Evolutionary conservation across 331 rosid species (phyloP), one percentile per base, ranked within the genome.

Genomic region (Erythrophleum ivorense): DNA sequence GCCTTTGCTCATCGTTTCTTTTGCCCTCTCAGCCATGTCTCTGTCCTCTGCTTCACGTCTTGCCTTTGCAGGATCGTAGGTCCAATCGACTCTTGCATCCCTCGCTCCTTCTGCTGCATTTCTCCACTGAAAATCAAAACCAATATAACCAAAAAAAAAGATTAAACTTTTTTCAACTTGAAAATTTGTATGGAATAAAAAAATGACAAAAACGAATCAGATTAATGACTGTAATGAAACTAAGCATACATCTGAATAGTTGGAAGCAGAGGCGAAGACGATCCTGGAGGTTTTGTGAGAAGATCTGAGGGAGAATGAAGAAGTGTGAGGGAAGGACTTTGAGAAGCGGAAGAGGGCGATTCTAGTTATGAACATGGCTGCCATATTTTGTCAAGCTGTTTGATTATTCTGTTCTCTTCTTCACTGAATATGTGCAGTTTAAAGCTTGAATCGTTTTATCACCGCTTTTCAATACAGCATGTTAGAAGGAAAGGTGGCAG

Each of bases 291-390:
- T 62, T 67, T 86, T 91, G 36, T 2, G 82, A 16, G 91, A 75
- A 11, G 73, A 63, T 66, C 75, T 55, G 43, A 78, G 87, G 58
- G 87, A 75, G 49, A 54, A 71, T 54, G 90, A 75, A 59, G 83
- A 84, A 9, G 80, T 9, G 49, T 16, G 77, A 62, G 94, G 89
- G 59, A 92, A 73, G 3, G 97, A 85, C 82, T 76, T 91, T 5
- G 91, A 82, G 86, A 91, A 54, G 53, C 85, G 87, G 88, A 91
- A 89, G 79, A 90, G 18, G 13, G 72, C 77, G 65, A 75, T 89
- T 58, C 50, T 84, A 2, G 94, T 75, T 12, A 90, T 41, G 62
- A 82, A 83, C 80, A 84, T 88, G 6, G 84, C 78, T 15, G 94
- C 94, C 94, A 87, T 90, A 10, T 15, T 78, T 2, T 57, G 19